Base-by-base conservation (phyloP, 257 asterid genomes). In the Gentiana dahurica region DNA sequence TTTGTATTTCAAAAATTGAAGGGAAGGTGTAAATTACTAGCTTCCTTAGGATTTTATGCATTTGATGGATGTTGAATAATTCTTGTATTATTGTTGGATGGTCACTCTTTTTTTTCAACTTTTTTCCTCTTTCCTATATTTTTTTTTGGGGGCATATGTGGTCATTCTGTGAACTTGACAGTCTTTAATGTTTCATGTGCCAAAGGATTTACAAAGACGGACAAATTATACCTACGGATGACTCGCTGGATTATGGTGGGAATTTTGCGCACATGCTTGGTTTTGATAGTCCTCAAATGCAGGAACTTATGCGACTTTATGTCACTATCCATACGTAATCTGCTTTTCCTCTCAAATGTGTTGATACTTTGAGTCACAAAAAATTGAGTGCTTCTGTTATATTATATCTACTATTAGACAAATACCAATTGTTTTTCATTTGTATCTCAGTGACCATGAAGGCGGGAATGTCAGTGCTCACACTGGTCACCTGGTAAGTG, bases 381-480 rank as follows among this genome's bases (percentile, higher is more conserved):
- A n/a, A 41, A 41, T 41, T 41, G 46, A 41, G 9, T 41, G 46
- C 46, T 41, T 7, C 45, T 24, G 53, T 4, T 54, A 45, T 37
- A 36, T 39, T 6, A 45, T 24, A 59, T 36, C 35, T 52, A 36
- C 52, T 34, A 43, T 43, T 55, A 39, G 13, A 6, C 11, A 37
- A 38, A n/a, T 58, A 55, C 46, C 46, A 7, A 52, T 61, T 60
- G 36, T 35, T 54, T 46, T 47, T 49, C 12, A 46, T 8, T 57
- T 34, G 33, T 36, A 65, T 66, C 49, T 51, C 55, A 92, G 99
- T 69, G 99, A 92, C 68, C 99, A 92, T 55, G 99, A 92, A 83
- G 99, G 99, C 46, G 99, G 99, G 41, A 92, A 92, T 73, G 99
- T 92, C 66, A 92, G 99, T 73, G 99, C 99, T 60, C 99, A 92